Evolutionary conservation across 768 basidiomycete genomes (phyloP), one percentile per base, ranked within the genome.

Genomic region (Arthromyces matolae): DNA sequence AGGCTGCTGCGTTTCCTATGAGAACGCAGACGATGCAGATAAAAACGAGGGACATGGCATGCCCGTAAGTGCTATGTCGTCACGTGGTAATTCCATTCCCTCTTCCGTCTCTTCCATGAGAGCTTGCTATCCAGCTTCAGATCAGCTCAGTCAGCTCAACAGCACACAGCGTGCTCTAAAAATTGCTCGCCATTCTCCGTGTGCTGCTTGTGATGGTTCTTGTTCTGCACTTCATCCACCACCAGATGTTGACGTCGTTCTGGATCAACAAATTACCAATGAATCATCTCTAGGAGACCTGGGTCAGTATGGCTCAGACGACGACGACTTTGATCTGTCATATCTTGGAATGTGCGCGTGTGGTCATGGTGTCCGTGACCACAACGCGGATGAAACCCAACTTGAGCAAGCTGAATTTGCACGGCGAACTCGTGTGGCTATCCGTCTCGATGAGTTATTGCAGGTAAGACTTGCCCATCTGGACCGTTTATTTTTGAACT

Each of bases 101-200:
- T 1, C 38, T 35, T 25, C 12, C 42, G 28, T 29, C 43, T 32
- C 45, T 22, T 25, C 39, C 14, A 86, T 86, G 84, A 86, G 78
- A 66, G 67, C 75, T 47, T 70, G 79, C 44, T 90, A 90, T 66
- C 88, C 88, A 28, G 71, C 77, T 25, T 77, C 79, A n/a, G 72
- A 78, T 56, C 65, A 73, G 40, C 62, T 73, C 50, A 66, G 72
- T 32, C 65, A 68, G 13, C 75, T 86, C 42, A 72, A 71, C 16
- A 62, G 78, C 42, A 63, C 71, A 28, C 74, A 78, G 8, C 64
- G 83, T 2, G 68, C 81, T 12, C 73, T 90, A 55, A 93, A 91
- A 71, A 85, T 93, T 47, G 88, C 93, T 5, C 79, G 93, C 13
- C 91, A 92, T 66, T 79, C 86, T 3, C 71, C 75, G 0, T 95